Conservation (phyloP, 306 rosid genomes). For the Vachellia collinsii region DNA sequence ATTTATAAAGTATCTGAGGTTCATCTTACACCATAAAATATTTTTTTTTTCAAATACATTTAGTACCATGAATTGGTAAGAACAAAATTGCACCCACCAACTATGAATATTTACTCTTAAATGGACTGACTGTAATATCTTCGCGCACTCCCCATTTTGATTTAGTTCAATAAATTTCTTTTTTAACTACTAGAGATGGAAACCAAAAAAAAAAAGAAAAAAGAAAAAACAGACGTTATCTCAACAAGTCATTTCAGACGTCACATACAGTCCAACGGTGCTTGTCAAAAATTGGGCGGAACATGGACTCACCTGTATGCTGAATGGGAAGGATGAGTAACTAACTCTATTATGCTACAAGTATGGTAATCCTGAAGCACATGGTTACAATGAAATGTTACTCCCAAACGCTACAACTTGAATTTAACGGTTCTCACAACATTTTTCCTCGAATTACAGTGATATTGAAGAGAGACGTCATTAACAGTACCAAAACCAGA, state of each 20-base stretch:
- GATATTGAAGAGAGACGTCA: slow-evolving; percentile 50
- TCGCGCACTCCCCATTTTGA: background rate
- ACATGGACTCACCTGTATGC: background rate
- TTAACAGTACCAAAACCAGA: slow-evolving; percentile 69
- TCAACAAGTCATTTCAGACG: background rate
- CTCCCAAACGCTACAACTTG: slow-evolving; percentile 52
- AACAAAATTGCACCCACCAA: no score
- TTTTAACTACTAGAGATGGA: background rate
- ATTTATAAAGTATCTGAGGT: no score
- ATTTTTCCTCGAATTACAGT: slow-evolving; percentile 69
- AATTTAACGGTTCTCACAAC: slow-evolving; percentile 60
- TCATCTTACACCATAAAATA: no score
- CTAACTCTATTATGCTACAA: slow-evolving; percentile 35
- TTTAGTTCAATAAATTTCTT: background rate
- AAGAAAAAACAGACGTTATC: no score
- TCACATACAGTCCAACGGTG: background rate
- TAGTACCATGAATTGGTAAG: no score
- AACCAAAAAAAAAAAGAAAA: no score
- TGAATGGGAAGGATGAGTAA: slow-evolving; percentile 26
- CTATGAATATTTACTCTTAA: background rate
- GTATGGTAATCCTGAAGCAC: background rate
- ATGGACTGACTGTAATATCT: background rate
- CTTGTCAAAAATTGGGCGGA: background rate
- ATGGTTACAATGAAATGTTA: slow-evolving; percentile 33
- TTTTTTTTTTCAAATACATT: no score